A percentile compares a stretch with the other conserved stretches of the same genome.
Evolutionary conservation across 495 filamentous ascomycete genomes (phyloP).

Genomic region (Staphylotrichum longicolle): DNA sequence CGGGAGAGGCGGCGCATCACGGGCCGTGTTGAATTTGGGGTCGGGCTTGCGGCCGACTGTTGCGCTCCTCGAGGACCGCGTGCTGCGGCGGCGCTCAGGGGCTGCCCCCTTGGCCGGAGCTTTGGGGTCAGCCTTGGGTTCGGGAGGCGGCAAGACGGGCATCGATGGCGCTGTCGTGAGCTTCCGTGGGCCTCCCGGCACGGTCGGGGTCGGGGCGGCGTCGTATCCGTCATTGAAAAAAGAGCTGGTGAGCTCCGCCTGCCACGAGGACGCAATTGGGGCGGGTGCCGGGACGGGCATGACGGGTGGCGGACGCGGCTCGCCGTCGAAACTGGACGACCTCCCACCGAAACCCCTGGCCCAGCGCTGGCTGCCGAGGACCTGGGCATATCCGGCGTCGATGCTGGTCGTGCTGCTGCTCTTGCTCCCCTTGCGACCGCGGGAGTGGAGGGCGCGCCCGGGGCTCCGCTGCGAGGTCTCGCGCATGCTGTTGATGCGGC

Average conservation of each 20-base stretch:
- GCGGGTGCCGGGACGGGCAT: no score
- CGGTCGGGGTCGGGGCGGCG: slow-evolving; percentile 82
- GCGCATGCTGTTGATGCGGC: slow-evolving; percentile 61
- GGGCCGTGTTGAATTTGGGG: slow-evolving; percentile 21
- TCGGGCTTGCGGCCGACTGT: slow-evolving; percentile 41
- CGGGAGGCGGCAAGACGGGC: slow-evolving; percentile 46
- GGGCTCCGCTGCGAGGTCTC: slow-evolving; percentile 45
- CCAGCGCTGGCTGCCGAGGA: slow-evolving; percentile 55
- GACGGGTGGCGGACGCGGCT: slow-evolving; percentile 25
- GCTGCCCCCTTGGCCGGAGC: slow-evolving; percentile 27
- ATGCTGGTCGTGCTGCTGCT: slow-evolving; percentile 67
- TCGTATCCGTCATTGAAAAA: slow-evolving; percentile 59
- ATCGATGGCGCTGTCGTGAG: slow-evolving; percentile 44
- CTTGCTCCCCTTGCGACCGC: slow-evolving; percentile 66
- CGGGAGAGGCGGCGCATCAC: slow-evolving; percentile 34
- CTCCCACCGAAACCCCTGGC: slow-evolving; percentile 57
- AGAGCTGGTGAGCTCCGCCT: slow-evolving; percentile 45
- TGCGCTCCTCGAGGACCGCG: slow-evolving; percentile 59
- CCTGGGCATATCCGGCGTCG: slow-evolving; percentile 60
- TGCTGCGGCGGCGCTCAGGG: slow-evolving; percentile 59
- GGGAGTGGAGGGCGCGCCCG: slow-evolving; percentile 43
- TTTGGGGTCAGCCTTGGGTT: slow-evolving; percentile 34
- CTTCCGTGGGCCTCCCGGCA: slow-evolving; percentile 74
- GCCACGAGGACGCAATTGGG: slow-evolving; percentile 31
- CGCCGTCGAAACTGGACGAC: slow-evolving; percentile 78